phyloP scores from a whole-genome alignment of 1,284 basidiomycete genomes.

The Vanrija pseudolonga region DNA sequence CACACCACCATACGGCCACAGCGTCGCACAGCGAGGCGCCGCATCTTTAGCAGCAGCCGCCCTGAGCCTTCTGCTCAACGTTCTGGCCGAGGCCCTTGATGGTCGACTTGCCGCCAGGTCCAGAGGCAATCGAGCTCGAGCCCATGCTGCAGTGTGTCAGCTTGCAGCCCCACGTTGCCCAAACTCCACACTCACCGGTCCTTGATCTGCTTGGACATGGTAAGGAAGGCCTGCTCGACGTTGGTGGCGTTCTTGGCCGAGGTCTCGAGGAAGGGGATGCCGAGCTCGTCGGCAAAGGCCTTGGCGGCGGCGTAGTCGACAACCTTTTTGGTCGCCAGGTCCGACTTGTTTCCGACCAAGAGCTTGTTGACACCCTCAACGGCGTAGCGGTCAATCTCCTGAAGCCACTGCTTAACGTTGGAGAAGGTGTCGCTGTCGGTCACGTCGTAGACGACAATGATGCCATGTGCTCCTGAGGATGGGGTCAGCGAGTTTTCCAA shows the following conservation, averaged over 20 bases:
- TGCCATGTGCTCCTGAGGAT: conserved; percentile 75
- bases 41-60: conserved; percentile 65
- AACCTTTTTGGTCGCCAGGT: conserved; percentile 96
- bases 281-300: conserved; percentile 94
- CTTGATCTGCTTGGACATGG: conserved; percentile 98
- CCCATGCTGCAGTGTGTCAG: conserved; percentile 52
- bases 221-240: conserved; percentile 99
- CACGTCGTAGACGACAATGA: conserved; percentile 99
- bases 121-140: conserved; percentile 51
- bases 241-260: conserved; percentile 98
- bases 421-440: conserved; percentile 86
- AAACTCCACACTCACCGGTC: conserved; percentile 57
- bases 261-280: conserved; percentile 96
- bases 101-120: conserved; percentile 52
- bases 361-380: conserved; percentile 99
- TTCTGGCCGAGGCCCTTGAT: conserved; percentile 64
- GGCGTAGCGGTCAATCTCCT: conserved; percentile 98
- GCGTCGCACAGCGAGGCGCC: background rate
- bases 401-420: conserved; percentile 99
- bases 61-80: conserved; percentile 66
- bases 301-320: conserved; percentile 97
- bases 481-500: background rate
- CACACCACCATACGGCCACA: background rate
- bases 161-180: too few relatives aligned
- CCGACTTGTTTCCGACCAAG: conserved; percentile 96